Base-by-base conservation (phyloP, 2,329 filamentous ascomycete genomes). In the Fusarium sp. region DNA sequence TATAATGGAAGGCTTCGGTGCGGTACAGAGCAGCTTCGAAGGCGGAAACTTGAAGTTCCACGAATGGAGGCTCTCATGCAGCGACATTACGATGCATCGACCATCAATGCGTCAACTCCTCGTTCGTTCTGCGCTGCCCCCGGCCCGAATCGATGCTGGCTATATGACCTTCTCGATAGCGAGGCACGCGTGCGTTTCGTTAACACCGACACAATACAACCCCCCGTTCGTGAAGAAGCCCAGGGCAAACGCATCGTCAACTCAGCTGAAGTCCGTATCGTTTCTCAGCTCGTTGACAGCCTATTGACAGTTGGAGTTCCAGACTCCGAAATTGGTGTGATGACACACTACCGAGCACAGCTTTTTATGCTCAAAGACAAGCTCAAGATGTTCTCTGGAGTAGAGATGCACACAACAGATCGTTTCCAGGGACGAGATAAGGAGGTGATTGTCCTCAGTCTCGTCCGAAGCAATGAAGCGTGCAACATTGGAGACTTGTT, bases 351-450 rank as follows among this genome's bases (percentile, higher is more conserved):
- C 83, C 93, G 96, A 66, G 95, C 93, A 11, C 96, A 99, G 82
- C 90, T 99, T 4, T 91, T 94, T 0, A 86, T 98, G 6, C 87
- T 99, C 3, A 93, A 94, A 73, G 90, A 95, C 69, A 87, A 87
- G 17, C 89, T 98, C 39, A 89, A 90, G 38, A 85, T 84, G 47
- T 83, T 87, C 75, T 65, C 86, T 0, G 89, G 89, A 5, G 91
- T 99, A 4, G 96, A 99, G 83, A 95, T 98, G 88, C 95, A 99
- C 82, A 98, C 96, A 0, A 95, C 96, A 7, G 96, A 99, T 83
- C 94, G 96, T 50, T 99, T 98, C 82, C 96, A 99, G 81, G 96
- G 96, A 12, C 90, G 96, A 15, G 96, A 99, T 83, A 99, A 99
- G 81, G 95, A 98, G 79, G 92, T 97, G 6, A 89, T 98, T 2